These are phyloP conservation scores for Crithidia mellificae DNA, from an alignment of 208 protist genomes.

Conservation along the genomic window DNA sequence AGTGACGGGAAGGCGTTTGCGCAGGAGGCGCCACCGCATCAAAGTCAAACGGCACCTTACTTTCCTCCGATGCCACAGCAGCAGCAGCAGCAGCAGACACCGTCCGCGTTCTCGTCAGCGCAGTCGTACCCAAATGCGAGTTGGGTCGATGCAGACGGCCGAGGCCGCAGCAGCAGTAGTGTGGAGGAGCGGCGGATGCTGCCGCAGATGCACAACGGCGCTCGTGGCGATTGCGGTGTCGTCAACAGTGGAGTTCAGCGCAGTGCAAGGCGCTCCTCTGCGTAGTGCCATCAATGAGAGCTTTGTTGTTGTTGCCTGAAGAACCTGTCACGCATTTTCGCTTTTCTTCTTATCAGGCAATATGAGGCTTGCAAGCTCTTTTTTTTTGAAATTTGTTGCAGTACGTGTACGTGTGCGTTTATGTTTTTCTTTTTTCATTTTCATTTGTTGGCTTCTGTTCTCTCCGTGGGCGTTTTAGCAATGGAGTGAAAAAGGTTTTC, in stretches of 20 bases:
- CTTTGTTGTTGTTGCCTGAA: not conserved
- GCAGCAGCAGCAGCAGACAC: not conserved
- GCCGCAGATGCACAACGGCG: not conserved
- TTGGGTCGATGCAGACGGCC: not conserved
- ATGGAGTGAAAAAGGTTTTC: too few relatives aligned
- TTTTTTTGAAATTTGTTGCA: too few relatives aligned
- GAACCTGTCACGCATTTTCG: too few relatives aligned
- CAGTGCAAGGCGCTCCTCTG: not conserved
- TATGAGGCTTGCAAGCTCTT: too few relatives aligned
- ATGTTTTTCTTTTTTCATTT: not conserved
- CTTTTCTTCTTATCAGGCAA: too few relatives aligned
- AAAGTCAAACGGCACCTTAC: not conserved
- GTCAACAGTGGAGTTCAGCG: not conserved
- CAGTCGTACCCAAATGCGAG: constrained; percentile 1
- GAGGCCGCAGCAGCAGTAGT: not conserved
- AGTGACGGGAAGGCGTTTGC: not conserved
- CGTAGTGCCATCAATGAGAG: not conserved
- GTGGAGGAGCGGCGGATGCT: not conserved
- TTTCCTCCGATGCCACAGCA: not conserved
- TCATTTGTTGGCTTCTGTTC: not conserved
- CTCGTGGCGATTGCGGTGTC: not conserved
- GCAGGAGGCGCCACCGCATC: not conserved
- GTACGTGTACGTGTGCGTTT: not conserved
- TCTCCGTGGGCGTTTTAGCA: not conserved
- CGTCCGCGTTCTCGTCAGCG: not conserved